phyloP scores from a whole-genome alignment of 2,329 filamentous ascomycete genomes.

The Botrytis squamosa region DNA sequence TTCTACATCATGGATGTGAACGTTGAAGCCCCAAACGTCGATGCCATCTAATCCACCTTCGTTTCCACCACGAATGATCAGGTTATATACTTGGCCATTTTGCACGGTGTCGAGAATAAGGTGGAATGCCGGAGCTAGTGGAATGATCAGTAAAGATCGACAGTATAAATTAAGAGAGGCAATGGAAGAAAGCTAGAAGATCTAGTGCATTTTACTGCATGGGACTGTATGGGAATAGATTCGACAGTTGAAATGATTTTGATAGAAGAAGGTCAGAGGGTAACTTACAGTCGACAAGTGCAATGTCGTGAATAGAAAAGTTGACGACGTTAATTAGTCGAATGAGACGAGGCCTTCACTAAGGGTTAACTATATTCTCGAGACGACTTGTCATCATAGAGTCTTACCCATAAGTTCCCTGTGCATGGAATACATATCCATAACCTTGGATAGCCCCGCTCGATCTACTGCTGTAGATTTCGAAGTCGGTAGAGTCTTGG shows the following conservation, averaged over 20 bases:
- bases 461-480: slow-evolving; percentile 52
- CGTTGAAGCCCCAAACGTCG: slow-evolving; percentile 53
- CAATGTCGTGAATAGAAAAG: slow-evolving; percentile 30
- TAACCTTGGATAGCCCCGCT: slow-evolving; percentile 53
- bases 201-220: background rate
- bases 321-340: slow-evolving; percentile 23
- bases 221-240: background rate
- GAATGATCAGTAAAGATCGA: background rate
- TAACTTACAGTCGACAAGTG: slow-evolving; percentile 28
- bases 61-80: slow-evolving; percentile 53
- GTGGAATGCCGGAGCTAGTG: slow-evolving; percentile 15
- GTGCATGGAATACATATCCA: slow-evolving; percentile 48
- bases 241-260: too few species aligned
- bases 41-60: slow-evolving; percentile 55
- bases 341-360: slow-evolving; percentile 26
- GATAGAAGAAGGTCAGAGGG: background rate
- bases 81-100: slow-evolving; percentile 56
- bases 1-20: slow-evolving; percentile 59
- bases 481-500: slow-evolving; percentile 50
- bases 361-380: background rate
- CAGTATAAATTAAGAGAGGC: background rate
- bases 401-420: slow-evolving; percentile 13
- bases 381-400: background rate
- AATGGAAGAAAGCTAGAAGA: background rate
- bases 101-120: slow-evolving; percentile 45